These are phyloP conservation scores for Teunomyces pallodes DNA, from an alignment of 805 yeast genomes.

Conservation along the genomic window DNA sequence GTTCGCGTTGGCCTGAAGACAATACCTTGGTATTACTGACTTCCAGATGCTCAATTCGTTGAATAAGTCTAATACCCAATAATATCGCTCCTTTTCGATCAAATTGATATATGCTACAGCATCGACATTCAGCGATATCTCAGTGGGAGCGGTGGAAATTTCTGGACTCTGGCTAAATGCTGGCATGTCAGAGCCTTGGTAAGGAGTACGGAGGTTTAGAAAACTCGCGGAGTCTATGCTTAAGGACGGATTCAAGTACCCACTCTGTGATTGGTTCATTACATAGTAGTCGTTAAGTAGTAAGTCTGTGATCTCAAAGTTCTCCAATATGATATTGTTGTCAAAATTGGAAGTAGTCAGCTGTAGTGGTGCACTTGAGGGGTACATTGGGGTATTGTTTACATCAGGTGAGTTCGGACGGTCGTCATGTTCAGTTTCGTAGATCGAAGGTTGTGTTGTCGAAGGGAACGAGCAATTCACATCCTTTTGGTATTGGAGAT, in stretches of 20 bases:
- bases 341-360: constrained; percentile 5
- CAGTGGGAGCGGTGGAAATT: not conserved
- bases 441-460: not conserved
- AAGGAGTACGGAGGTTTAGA: not conserved
- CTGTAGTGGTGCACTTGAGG: not conserved
- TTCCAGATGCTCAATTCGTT: constrained; percentile 41
- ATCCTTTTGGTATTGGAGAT: constrained; percentile 26
- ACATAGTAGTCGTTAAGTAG: constrained; percentile 19
- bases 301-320: constrained; percentile 23
- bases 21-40: constrained; percentile 31
- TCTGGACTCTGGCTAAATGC: not conserved
- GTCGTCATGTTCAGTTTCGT: not conserved
- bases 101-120: constrained; percentile 19
- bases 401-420: not conserved
- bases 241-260: not conserved
- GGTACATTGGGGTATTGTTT: not conserved
- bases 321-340: constrained; percentile 18
- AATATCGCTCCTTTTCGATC: constrained; percentile 33
- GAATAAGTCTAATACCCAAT: constrained; percentile 40
- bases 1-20: constrained; percentile 17
- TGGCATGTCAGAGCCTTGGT: not conserved
- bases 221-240: constrained; percentile 2
- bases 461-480: constrained; percentile 12
- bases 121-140: constrained; percentile 14
- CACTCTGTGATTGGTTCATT: constrained; percentile 1